Conservation (phyloP, 1,284 basidiomycete genomes). For the Pseudomicrostroma phylloplanum region DNA sequence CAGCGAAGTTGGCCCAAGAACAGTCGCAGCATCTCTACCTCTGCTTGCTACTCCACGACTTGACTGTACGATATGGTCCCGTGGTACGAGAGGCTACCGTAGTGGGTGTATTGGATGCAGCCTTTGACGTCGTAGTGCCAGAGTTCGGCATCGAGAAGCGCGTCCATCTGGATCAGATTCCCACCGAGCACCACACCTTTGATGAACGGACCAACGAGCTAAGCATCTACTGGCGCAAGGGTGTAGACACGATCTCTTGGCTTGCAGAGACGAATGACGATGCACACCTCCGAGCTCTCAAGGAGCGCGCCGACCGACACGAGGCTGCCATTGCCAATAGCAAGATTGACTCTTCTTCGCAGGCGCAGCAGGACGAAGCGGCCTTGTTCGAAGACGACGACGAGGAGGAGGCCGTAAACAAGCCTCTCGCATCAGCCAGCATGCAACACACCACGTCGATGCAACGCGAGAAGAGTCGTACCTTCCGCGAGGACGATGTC, state of each 20-base stretch:
- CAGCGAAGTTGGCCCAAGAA: slow-evolving; percentile 84
- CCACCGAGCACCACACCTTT: slow-evolving; percentile 74
- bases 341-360: slow-evolving; percentile 37
- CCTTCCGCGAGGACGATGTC: slow-evolving; percentile 23
- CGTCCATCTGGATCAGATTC: slow-evolving; percentile 97
- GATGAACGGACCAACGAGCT: slow-evolving; percentile 85
- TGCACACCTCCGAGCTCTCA: slow-evolving; percentile 44
- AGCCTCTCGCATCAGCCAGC: slow-evolving; percentile 20
- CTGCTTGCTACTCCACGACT: slow-evolving; percentile 82
- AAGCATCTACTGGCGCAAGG: slow-evolving; percentile 64
- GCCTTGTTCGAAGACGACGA: slow-evolving; percentile 43
- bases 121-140: slow-evolving; percentile 87
- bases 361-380: slow-evolving; percentile 35
- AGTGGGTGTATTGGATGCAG: slow-evolving; percentile 85
- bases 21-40: slow-evolving; percentile 92
- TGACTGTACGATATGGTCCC: slow-evolving; percentile 88
- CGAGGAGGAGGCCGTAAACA: slow-evolving; percentile 19
- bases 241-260: slow-evolving; percentile 79
- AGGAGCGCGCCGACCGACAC: slow-evolving; percentile 31
- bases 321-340: slow-evolving; percentile 11
- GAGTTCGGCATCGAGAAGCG: slow-evolving; percentile 97
- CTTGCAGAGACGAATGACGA: slow-evolving; percentile 82
- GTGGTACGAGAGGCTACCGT: slow-evolving; percentile 81
- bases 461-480: slow-evolving; percentile 21
- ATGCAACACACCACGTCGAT: slow-evolving; percentile 22